These are phyloP conservation scores for Dactylorhiza incarnata DNA, from an alignment of 106 monocot species.

Conservation along the genomic window DNA sequence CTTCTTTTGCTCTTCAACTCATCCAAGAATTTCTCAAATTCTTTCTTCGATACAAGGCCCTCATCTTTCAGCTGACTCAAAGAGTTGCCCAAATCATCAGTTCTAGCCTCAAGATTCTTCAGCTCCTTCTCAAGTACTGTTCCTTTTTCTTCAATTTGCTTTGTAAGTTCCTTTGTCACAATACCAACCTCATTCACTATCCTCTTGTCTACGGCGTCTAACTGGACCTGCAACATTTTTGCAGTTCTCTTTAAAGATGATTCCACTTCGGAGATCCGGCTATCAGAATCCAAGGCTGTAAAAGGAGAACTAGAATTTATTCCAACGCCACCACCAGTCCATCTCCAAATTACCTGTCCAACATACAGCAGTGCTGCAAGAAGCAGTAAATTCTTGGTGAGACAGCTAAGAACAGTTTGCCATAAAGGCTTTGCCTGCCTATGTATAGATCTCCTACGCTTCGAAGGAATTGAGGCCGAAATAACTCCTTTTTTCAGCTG, in stretches of 20 bases:
- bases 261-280: conserved; percentile 65
- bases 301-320: conserved; percentile 20
- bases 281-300: conserved; percentile 46
- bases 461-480: conserved; percentile 24
- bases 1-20: conserved; percentile 22
- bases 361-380: conserved; percentile 51
- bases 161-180: conserved; percentile 22
- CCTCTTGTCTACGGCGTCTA: conserved; percentile 71
- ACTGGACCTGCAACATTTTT: conserved; percentile 79
- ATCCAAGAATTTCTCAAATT: conserved; percentile 33
- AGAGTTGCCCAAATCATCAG: conserved; percentile 40
- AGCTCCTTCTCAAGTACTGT: conserved; percentile 35
- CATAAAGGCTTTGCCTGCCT: conserved; percentile 45
- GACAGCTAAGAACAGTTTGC: conserved; percentile 52
- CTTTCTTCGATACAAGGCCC: conserved; percentile 44
- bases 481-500: conserved; percentile 28
- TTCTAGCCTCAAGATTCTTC: conserved; percentile 37
- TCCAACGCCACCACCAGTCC: conserved; percentile 21
- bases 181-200: conserved; percentile 38
- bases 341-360: conserved; percentile 49
- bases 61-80: conserved; percentile 34
- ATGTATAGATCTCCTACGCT: conserved; percentile 28
- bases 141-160: conserved; percentile 45
- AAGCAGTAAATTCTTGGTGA: conserved; percentile 52
- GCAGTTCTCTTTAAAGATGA: conserved; percentile 55